These are phyloP conservation scores for Plectosphaerella plurivora DNA, from an alignment of 2,329 filamentous ascomycete genomes.

Conservation along the genomic window DNA sequence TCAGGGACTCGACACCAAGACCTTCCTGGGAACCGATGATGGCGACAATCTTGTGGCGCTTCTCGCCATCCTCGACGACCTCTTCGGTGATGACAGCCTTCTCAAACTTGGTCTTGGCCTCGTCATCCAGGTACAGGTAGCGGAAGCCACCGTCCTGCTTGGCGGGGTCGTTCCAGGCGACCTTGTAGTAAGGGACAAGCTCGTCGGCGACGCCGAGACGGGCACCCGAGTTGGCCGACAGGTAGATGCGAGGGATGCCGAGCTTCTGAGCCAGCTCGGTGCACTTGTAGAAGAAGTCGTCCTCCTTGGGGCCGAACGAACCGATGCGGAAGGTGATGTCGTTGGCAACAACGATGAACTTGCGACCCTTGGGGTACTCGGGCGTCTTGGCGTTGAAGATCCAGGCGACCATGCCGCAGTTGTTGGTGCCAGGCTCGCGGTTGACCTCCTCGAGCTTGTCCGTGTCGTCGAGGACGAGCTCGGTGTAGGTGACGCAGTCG, in stretches of 20 bases:
- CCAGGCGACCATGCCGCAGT: conserved; percentile 98
- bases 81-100: conserved; percentile 74
- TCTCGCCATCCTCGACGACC: conserved; percentile 80
- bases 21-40: conserved; percentile 92
- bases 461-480: conserved; percentile 90
- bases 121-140: conserved; percentile 89
- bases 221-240: conserved; percentile 98
- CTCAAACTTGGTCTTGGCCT: conserved; percentile 82
- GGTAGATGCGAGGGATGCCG: conserved; percentile 93
- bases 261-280: conserved; percentile 91
- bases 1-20: conserved; percentile 94
- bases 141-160: conserved; percentile 90
- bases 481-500: conserved; percentile 89
- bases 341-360: conserved; percentile 96
- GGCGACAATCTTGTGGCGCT: conserved; percentile 88
- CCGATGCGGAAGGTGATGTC: conserved; percentile 99
- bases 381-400: conserved; percentile 90
- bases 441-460: conserved; percentile 91
- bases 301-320: conserved; percentile 93
- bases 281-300: conserved; percentile 99
- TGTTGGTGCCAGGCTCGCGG: conserved; percentile 92
- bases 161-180: conserved; percentile 84
- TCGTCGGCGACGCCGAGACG: conserved; percentile 96
- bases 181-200: conserved; percentile 93
- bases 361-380: conserved; percentile 87